Percentiles rank a stretch among this genome's conserved stretches.
Evolutionary conservation across 805 yeast species (phyloP).

Genomic region (Candida ficus): DNA sequence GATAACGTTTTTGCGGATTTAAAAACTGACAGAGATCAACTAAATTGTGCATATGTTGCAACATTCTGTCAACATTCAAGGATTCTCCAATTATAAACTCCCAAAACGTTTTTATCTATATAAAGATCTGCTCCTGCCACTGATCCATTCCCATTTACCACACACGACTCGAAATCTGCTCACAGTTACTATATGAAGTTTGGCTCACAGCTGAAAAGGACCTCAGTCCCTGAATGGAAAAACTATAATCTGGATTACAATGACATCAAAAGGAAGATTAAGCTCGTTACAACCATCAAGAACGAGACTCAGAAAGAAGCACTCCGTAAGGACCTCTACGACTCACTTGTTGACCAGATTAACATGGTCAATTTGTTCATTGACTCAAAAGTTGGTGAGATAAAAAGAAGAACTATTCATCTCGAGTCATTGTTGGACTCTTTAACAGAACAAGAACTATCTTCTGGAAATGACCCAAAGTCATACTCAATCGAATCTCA

Average conservation of each 20-base stretch:
- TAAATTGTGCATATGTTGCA: no score
- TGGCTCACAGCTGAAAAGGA: constrained; percentile 66
- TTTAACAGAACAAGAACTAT: not conserved
- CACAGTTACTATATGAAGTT: no score
- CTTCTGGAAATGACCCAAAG: not conserved
- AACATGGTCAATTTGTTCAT: constrained; percentile 58
- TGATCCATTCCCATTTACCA: no score
- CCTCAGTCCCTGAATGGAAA: constrained; percentile 87
- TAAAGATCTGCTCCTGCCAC: no score
- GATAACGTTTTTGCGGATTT: no score
- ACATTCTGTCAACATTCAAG: no score
- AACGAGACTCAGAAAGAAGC: not conserved
- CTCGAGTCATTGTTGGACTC: constrained; percentile 31
- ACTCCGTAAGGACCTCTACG: constrained; percentile 30
- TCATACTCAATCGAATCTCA: not conserved
- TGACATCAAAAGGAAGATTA: constrained; percentile 62
- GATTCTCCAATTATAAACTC: no score
- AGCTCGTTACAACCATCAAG: constrained; percentile 36
- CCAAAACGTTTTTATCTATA: no score
- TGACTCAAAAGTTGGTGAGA: constrained; percentile 62
- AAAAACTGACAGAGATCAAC: no score
- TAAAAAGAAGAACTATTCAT: constrained; percentile 43
- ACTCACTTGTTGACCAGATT: constrained; percentile 51
- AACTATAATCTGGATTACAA: constrained; percentile 80
- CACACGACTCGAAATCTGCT: no score